phyloP scores from a whole-genome alignment of 2,329 filamentous ascomycete species.

The Hypoxylon sp. region DNA sequence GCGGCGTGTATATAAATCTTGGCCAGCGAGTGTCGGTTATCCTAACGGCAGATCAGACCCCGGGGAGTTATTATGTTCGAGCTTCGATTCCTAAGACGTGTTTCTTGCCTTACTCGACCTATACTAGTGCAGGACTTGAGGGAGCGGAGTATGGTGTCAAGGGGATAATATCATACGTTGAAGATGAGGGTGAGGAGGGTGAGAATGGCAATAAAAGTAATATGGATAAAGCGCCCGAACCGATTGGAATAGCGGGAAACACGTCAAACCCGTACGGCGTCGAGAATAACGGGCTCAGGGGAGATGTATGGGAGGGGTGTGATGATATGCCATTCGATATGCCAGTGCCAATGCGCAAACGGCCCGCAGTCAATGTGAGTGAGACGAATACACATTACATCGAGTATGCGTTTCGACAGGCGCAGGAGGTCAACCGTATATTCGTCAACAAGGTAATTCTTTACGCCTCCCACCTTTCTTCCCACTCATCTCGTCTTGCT shows the following conservation, averaged over 20 bases:
- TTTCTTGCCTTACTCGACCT: constrained; percentile 56
- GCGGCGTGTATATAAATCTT: constrained; percentile 58
- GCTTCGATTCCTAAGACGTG: constrained; percentile 56
- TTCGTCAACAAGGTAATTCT: constrained; percentile 55
- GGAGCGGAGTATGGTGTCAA: constrained; percentile 49
- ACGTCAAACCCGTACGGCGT: constrained; percentile 54
- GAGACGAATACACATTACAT: constrained; percentile 55
- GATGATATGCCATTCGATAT: constrained; percentile 57
- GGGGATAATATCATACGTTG: constrained; percentile 55
- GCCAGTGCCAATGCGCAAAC: constrained; percentile 52
- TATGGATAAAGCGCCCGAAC: constrained; percentile 20
- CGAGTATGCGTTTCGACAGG: constrained; percentile 56
- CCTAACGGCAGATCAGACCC: constrained; percentile 53
- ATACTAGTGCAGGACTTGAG: constrained; percentile 51
- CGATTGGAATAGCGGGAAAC: constrained; percentile 50
- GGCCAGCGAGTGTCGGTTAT: constrained; percentile 59
- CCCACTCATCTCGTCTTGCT: too few relatives aligned
- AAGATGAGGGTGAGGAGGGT: constrained; percentile 18
- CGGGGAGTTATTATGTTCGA: constrained; percentile 56
- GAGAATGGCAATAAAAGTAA: background rate
- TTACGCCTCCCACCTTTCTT: too few relatives aligned
- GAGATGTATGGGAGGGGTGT: constrained; percentile 55
- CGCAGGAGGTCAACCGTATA: constrained; percentile 56
- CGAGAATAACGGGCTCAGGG: constrained; percentile 50
- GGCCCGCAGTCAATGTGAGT: constrained; percentile 52